These are phyloP conservation scores for Erythrophleum fordii DNA, from an alignment of 306 rosid species.

Conservation along the genomic window DNA sequence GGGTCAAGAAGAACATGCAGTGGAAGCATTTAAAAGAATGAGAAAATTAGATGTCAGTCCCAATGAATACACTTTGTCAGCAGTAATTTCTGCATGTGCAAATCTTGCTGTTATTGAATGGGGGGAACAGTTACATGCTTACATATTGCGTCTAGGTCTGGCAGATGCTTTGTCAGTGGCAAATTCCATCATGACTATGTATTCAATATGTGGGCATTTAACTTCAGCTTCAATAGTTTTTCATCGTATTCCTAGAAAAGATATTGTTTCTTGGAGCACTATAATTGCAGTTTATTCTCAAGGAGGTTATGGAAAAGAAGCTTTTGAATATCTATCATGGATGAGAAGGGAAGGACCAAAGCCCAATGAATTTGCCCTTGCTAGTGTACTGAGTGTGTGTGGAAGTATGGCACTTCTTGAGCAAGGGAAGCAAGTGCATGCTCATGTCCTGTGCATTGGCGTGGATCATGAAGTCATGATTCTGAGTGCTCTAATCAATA, in stretches of 20 bases:
- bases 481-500: slow-evolving; percentile 70
- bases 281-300: slow-evolving; percentile 77
- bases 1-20: slow-evolving; percentile 62
- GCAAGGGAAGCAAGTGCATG: slow-evolving; percentile 83
- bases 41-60: slow-evolving; percentile 59
- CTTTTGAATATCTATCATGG: slow-evolving; percentile 66
- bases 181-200: slow-evolving; percentile 70
- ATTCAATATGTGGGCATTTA: slow-evolving; percentile 70
- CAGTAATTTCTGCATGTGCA: slow-evolving; percentile 70
- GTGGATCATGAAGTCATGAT: slow-evolving; percentile 60
- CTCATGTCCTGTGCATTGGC: slow-evolving; percentile 62
- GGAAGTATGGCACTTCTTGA: slow-evolving; percentile 82
- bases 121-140: slow-evolving; percentile 72
- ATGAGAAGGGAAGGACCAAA: slow-evolving; percentile 77
- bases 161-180: slow-evolving; percentile 63
- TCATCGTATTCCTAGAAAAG: slow-evolving; percentile 57
- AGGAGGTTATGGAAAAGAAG: slow-evolving; percentile 70
- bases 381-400: slow-evolving; percentile 76
- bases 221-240: slow-evolving; percentile 62
- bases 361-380: slow-evolving; percentile 76
- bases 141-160: slow-evolving; percentile 59
- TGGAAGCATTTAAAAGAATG: slow-evolving; percentile 70
- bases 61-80: slow-evolving; percentile 77
- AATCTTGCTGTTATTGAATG: slow-evolving; percentile 60
- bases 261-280: slow-evolving; percentile 89